Conservation (phyloP, 2,329 filamentous ascomycete species). For the Magnaporthiopsis incrustans region DNA sequence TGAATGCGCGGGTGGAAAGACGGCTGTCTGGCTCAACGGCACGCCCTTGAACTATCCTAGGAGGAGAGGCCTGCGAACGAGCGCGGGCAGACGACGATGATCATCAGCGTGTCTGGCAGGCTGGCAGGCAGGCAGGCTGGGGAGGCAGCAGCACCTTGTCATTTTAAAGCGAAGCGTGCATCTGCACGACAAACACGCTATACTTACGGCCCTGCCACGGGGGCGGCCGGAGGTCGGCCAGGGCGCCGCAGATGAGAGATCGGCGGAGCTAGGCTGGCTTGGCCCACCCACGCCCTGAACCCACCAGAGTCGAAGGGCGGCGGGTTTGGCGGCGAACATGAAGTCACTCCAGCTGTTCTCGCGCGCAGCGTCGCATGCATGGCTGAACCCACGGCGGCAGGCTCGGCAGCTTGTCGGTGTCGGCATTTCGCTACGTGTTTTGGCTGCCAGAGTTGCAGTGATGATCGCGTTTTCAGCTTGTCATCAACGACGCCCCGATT, state of each 20-base stretch:
- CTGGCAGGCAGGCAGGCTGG: too few relatives aligned
- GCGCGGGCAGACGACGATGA: background rate
- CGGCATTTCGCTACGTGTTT: background rate
- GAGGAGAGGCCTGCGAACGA: background rate
- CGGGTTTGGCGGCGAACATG: too few relatives aligned
- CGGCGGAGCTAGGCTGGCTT: background rate
- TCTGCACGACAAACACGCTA: background rate
- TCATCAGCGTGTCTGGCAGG: background rate
- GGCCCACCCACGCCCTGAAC: background rate
- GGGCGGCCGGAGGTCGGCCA: too few relatives aligned
- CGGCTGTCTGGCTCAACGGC: background rate
- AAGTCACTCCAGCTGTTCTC: background rate
- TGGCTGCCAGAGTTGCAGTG: background rate
- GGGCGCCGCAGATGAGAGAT: background rate
- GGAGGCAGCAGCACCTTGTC: background rate
- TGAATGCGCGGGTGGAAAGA: conserved; percentile 2
- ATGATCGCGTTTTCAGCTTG: background rate
- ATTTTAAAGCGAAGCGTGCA: background rate
- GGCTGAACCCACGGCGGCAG: background rate
- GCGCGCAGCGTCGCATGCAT: background rate
- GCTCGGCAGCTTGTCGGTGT: background rate
- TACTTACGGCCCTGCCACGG: too few relatives aligned
- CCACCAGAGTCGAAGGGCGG: background rate
- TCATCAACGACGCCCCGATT: background rate
- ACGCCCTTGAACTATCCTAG: background rate